Percentiles rank a stretch among this genome's conserved stretches.
These are phyloP conservation scores for Fusarium dlaminii DNA, from an alignment of 2,329 filamentous ascomycete genomes.

Conservation along the genomic window DNA sequence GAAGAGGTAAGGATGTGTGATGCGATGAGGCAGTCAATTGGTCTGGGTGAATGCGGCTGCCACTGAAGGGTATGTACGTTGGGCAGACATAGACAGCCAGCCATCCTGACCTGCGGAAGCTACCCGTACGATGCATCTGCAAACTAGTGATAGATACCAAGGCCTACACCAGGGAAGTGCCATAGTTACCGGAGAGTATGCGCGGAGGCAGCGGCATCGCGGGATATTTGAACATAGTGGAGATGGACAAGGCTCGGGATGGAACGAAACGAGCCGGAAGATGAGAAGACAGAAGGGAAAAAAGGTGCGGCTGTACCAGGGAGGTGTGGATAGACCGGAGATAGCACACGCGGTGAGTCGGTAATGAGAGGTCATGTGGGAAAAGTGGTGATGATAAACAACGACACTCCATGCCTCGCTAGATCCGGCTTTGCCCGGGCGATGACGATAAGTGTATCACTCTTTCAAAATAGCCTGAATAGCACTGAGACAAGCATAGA, in stretches of 20 bases:
- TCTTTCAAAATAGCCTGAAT: background rate
- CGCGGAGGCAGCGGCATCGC: conserved; percentile 29
- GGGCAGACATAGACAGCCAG: conserved; percentile 9
- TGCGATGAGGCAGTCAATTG: conserved; percentile 21
- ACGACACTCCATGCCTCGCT: conserved; percentile 8
- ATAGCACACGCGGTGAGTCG: conserved; percentile 21
- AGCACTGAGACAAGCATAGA: conserved; percentile 2
- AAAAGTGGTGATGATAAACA: conserved; percentile 35
- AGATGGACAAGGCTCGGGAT: conserved; percentile 31
- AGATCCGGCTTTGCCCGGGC: conserved; percentile 30
- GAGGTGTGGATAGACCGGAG: conserved; percentile 11
- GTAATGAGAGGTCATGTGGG: conserved; percentile 33
- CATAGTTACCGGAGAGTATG: conserved; percentile 3
- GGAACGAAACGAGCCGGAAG: conserved; percentile 32
- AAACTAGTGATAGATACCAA: background rate
- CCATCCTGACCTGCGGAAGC: conserved; percentile 19
- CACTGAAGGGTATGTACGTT: conserved; percentile 4
- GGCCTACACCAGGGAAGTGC: background rate
- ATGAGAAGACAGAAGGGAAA: background rate
- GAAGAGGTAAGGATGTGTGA: conserved; percentile 20
- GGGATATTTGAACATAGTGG: conserved; percentile 28
- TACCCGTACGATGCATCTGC: conserved; percentile 4
- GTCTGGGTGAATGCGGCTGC: conserved; percentile 11
- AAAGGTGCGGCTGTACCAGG: conserved; percentile 13
- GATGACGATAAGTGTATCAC: conserved; percentile 4